Base-by-base conservation (phyloP, 2,329 filamentous ascomycete species). In the Fusarium dlaminii region DNA sequence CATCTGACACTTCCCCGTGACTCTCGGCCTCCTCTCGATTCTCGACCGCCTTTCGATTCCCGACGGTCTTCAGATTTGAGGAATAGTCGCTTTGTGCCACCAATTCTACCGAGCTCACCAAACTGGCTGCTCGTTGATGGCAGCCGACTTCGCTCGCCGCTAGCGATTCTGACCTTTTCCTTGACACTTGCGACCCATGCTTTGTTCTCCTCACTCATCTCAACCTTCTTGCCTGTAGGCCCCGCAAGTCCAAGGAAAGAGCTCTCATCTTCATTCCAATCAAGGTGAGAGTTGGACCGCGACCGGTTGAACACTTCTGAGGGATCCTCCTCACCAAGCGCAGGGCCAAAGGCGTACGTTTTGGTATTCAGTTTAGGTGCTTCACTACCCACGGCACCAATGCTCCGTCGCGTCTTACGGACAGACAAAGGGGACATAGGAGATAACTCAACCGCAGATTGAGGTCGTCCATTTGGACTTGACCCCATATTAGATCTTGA, bases 161-260 rank as follows among this genome's bases (percentile, higher is more conserved):
- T 93, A 68, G 90, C 92, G 52, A 91, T 87, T 67, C 92, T 89
- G 45, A 95, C 94, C 79, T 94, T 92, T 78, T 94, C 92, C 83
- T 94, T 92, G 84, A 96, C 92, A 70, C 91, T 93, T 81, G 95
- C 92, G 15, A 96, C 92, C 94, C 94, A 96, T 43, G 91, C 90
- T 66, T 90, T 87, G 79, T 92, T 94, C 82, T 95, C 91, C 63
- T 91, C 90, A 63, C 90, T 93, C 83, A 90, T 93, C 79, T 87
- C 89, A 13, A 89, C 87, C 73, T 88, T 89, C 81, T 90, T 92
- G 40, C 88, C 86, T 52, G 88, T 90, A 3, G 93, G 93, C 0
- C 93, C 93, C 0, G 92, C 92, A 55, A 95, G 89, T 10, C 93
- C 92, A 12, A 94, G 86, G 68, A 84, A 84, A 14, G 87, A 86